phyloP scores from a whole-genome alignment of 192 early-diverging fungal species.

The Geosiphon pyriformis region DNA sequence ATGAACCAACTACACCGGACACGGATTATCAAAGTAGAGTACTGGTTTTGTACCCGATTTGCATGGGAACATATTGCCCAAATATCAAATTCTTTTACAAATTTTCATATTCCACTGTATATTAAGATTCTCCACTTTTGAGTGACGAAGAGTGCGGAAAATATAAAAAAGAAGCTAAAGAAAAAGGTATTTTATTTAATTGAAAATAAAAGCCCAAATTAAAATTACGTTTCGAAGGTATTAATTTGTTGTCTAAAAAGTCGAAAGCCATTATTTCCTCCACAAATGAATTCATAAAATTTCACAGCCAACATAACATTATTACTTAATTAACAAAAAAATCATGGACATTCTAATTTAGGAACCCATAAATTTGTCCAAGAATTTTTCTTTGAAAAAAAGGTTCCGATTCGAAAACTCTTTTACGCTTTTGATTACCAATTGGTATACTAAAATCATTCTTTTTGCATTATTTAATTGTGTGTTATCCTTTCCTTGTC shows the following conservation, averaged over 20 bases:
- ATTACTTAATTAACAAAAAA: constrained; percentile 5
- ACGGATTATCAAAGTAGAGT: constrained; percentile 4
- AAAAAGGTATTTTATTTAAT: constrained; percentile 12
- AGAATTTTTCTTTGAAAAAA: constrained; percentile 49
- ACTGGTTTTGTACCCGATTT: neutral
- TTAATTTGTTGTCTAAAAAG: too few species aligned
- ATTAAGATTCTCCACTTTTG: constrained; percentile 8
- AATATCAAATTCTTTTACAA: constrained; percentile 1
- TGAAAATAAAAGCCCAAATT: too few species aligned
- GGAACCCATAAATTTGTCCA: constrained; percentile 58
- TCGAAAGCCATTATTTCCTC: too few species aligned
- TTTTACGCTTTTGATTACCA: constrained; percentile 57
- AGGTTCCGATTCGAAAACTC: constrained; percentile 48
- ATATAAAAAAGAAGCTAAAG: constrained; percentile 17
- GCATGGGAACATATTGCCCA: too few species aligned
- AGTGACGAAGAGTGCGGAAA: constrained; percentile 36
- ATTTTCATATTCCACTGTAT: neutral
- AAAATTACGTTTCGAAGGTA: too few species aligned
- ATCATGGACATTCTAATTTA: too few species aligned
- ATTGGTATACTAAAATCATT: constrained; percentile 28
- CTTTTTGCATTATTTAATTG: neutral
- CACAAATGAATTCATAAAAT: neutral
- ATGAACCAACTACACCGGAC: neutral
- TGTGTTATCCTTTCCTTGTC: neutral
- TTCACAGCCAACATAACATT: neutral